Evolutionary conservation across 2,329 filamentous ascomycete genomes (phyloP).

Genomic region (Epichloe brachyelytri): DNA sequence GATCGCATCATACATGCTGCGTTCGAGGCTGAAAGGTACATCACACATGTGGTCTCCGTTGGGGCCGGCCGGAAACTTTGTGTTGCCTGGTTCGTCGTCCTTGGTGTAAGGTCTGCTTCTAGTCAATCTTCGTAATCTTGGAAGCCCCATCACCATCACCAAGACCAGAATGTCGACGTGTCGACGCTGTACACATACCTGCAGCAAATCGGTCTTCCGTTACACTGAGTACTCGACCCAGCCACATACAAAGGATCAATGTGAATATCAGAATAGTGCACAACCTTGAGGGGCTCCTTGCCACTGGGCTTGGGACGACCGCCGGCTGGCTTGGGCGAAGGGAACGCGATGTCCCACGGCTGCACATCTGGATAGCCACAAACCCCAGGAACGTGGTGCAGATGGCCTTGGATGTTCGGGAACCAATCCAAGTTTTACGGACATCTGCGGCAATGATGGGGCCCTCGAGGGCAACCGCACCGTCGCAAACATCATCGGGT

Average conservation of each 20-base stretch:
- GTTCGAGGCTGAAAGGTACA: conserved; percentile 34
- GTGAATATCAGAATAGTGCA: conserved; percentile 49
- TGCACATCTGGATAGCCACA: conserved; percentile 35
- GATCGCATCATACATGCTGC: conserved; percentile 43
- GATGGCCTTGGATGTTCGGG: conserved; percentile 36
- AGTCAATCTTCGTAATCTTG: neutral
- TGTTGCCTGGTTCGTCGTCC: conserved; percentile 34
- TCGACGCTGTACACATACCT: conserved; percentile 19
- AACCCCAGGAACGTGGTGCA: conserved; percentile 39
- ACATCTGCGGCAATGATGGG: conserved; percentile 38
- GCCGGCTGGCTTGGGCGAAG: conserved; percentile 25
- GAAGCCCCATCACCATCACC: too few species aligned
- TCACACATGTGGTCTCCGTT: conserved; percentile 43
- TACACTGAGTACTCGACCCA: conserved; percentile 41
- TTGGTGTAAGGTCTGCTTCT: conserved; percentile 29
- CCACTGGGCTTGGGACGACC: conserved; percentile 29
- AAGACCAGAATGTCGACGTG: too few species aligned
- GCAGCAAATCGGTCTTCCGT: conserved; percentile 44
- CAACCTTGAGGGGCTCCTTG: conserved; percentile 35
- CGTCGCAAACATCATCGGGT: conserved; percentile 42
- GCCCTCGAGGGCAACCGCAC: conserved; percentile 36
- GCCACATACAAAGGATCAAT: conserved; percentile 41
- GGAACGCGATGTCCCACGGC: conserved; percentile 29
- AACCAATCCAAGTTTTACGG: conserved; percentile 32
- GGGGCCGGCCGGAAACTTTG: conserved; percentile 33